Evolutionary conservation across 2,329 filamentous ascomycete genomes (phyloP), one percentile per base, ranked within the genome.

Genomic region (Aureobasidium lini): DNA sequence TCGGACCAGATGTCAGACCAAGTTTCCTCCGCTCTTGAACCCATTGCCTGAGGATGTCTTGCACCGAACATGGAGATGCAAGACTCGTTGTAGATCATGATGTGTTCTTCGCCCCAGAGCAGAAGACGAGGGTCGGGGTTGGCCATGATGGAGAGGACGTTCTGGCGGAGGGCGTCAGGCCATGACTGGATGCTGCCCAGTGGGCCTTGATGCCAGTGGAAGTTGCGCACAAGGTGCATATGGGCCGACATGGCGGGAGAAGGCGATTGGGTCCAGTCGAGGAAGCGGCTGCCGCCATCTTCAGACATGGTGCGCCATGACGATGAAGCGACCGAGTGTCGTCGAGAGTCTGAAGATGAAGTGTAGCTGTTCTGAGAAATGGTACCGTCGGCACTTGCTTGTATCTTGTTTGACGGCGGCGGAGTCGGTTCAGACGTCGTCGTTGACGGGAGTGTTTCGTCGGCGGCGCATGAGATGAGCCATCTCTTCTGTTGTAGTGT

Each of bases 11-110:
- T 44, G 44, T 64, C 61, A 8, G 48, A 36, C 57, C 61, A 63
- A 7, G 60, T 57, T 13, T 59, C 58, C 34, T 60, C 57, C 8
- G 48, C 60, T 46, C 64, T 70, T 11, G 49, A 57, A 11, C 62
- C 62, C 10, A 63, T 54, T 13, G 62, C 57, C 4, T n/a, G 28
- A 1, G 62, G 63, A 32, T 73, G 71, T n/a, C 70, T 63, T 0
- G 52, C 39, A 6, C 68, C 68, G 8, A 73, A 64, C 6, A 74
- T 57, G 34, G 69, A 64, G 8, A 71, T 64, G 32, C 71, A 72
- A 0, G 66, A 61, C 46, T 72, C 69, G 32, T 74, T 74, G 63
- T 73, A 72, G 15, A 74, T 59, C 68, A 74, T 71, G 39, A 63
- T 66, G 13, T 66, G 64, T 0, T 71, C 66, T 3, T 67, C 57